Base-by-base conservation (phyloP, 2,329 filamentous ascomycete genomes). In the Fusarium torreyae region DNA sequence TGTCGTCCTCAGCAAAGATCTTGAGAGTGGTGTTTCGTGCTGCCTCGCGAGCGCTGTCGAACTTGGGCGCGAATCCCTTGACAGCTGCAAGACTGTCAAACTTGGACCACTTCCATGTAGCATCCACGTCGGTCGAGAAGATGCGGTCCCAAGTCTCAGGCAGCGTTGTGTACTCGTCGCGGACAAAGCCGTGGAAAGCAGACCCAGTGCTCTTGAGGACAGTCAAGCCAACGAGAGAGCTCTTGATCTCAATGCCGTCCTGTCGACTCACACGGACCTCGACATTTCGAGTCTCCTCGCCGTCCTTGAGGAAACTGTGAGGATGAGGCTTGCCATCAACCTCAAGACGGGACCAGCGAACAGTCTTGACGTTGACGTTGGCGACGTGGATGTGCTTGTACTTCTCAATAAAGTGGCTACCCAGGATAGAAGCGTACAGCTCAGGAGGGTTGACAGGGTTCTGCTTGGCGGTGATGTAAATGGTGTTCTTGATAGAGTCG, bases 191-290 rank as follows among this genome's bases (percentile, higher is more conserved):
- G 82, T 97, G 92, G 88, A 99, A 99, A 73, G 94, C 93, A 34
- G 94, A 98, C 33, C 94, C 94, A 2, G 96, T 99, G 86, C 92
- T 97, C 87, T 99, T 99, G 71, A 99, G 89, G 48, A 99, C 94
- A 14, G 94, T 88, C 53, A 98, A 86, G 62, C 92, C 94, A 68
- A 88, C 87, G 75, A 99, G 93, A 69, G 90, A 89, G 76, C 93
- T 95, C 74, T 86, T 88, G 76, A 99, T 86, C 57, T 88, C 85
- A 75, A 97, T 91, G 66, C 93, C 93, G 70, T 88, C 85, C 65
- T 85, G 84, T 72, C 92, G 87, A 62, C 86, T 87, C 51, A 93
- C 86, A 44, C 87, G 86, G 34, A 89, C 93, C 78, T 96, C 89
- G 54, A 96, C 92, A 71, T 91, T 91, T 78, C 95, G 91, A 55